Evolutionary conservation across 31 red algal species (phyloP).

Genomic region (Odonthalia washingtoniensis): DNA sequence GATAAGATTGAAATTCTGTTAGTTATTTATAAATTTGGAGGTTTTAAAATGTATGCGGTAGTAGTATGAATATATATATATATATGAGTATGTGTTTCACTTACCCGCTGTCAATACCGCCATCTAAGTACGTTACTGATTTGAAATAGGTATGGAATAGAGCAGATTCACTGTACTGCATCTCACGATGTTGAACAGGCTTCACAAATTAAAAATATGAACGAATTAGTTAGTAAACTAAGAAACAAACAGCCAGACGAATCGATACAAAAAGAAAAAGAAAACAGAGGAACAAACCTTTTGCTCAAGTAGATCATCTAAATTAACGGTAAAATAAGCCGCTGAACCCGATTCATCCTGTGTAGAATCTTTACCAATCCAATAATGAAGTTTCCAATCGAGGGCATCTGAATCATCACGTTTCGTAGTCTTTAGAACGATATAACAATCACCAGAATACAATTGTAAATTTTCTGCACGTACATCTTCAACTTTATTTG

Average conservation of each 20-base stretch:
- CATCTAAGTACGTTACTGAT: slow-evolving; percentile 69
- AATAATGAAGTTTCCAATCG: slow-evolving; percentile 80
- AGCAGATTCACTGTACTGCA: slow-evolving; percentile 63
- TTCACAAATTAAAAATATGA: not conserved
- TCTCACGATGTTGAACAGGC: slow-evolving; percentile 84
- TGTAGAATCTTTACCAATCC: slow-evolving; percentile 76
- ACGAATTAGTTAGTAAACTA: slow-evolving; percentile 8
- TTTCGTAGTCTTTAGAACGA: slow-evolving; percentile 74
- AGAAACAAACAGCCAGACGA: too few species aligned
- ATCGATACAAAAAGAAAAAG: too few species aligned
- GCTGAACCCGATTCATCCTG: slow-evolving; percentile 79
- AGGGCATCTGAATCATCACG: slow-evolving; percentile 39
- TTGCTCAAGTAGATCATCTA: slow-evolving; percentile 78
- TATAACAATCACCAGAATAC: slow-evolving; percentile 79
- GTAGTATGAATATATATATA: too few species aligned
- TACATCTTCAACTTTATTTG: slow-evolving; percentile 35
- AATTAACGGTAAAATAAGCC: slow-evolving; percentile 84
- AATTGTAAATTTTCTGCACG: slow-evolving; percentile 51
- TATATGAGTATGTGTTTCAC: slow-evolving; percentile 23
- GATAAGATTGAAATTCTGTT: not conserved
- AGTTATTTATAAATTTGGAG: not conserved
- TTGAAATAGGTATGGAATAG: slow-evolving; percentile 73
- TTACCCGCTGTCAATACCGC: slow-evolving; percentile 73
- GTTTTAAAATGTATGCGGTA: too few species aligned
- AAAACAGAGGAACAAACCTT: slow-evolving; percentile 41